Evolutionary conservation across 805 yeast genomes (phyloP), one percentile per base, ranked within the genome.

Genomic region (Kodamaea leandrae): DNA sequence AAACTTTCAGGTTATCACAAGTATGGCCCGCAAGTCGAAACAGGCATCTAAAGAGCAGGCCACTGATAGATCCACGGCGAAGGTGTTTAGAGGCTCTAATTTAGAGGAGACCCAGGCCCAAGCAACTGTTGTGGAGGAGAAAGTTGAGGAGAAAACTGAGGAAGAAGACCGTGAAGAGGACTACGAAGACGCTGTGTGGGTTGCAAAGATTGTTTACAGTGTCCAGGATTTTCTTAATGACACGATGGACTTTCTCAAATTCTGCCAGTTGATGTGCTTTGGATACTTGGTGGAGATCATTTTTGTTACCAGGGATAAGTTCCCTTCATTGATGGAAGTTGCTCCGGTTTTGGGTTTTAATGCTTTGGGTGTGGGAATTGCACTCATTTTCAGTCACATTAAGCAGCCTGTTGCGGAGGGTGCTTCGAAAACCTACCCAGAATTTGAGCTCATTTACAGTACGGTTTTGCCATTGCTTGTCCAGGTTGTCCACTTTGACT

Each of bases 191-290:
- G 45, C 46, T 4, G 18, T 39, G 3, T 38, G 43, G 21, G 27
- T 40, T 4, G 10, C 41, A 14, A 44, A 40, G 18, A 29, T 42
- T 18, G 43, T 68, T 15, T 68, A 52, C 47, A 47, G 50, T 10
- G 45, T 55, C 13, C 75, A 70, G 44, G 75, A 70, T 40, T 66
- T 61, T 39, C 49, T 68, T 32, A 68, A 68, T 42, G 65, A 57
- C 4, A 49, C 62, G 26, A 44, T 69, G 53, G 51, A 52, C 10
- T 49, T 60, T 26, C 35, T 57, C n/a, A 60, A 53, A 32, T 60
- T 61, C 38, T 55, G 62, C 6, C 71, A 70, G 46, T 8, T 64
- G 27, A 45, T 68, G 45, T 53, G 59, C 21, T 41, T 64, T 23
- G 44, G 49, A 7, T 70, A 61, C 47, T 21, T 63, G 12, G 18